Conservation (phyloP, 805 yeast species). For the Nakazawaea wickerhamii region DNA sequence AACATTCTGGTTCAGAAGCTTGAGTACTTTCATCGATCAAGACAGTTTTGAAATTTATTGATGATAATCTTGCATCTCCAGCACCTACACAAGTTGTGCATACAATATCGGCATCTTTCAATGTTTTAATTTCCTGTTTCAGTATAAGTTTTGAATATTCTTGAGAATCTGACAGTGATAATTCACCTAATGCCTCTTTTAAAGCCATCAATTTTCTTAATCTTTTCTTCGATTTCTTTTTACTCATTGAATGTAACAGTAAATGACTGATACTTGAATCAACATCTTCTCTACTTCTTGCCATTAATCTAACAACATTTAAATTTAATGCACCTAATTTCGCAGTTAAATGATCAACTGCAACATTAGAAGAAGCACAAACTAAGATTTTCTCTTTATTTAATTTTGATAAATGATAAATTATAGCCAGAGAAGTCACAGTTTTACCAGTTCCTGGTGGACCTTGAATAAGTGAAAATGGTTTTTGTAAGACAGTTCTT, state of each 20-base stretch:
- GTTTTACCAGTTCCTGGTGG: constrained; percentile 98
- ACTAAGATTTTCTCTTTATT: constrained; percentile 67
- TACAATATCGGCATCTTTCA: constrained; percentile 65
- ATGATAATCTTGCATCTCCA: constrained; percentile 60
- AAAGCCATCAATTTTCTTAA: constrained; percentile 53
- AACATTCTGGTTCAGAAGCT: constrained; percentile 87
- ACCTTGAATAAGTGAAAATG: constrained; percentile 82
- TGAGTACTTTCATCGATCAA: constrained; percentile 92
- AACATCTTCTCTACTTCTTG: constrained; percentile 75
- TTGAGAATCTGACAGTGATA: constrained; percentile 48
- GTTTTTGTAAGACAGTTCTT: constrained; percentile 57
- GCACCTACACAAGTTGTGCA: constrained; percentile 94
- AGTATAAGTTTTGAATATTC: constrained; percentile 36
- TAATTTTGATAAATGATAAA: constrained; percentile 64
- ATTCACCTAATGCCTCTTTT: constrained; percentile 64
- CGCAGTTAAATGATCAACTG: constrained; percentile 84
- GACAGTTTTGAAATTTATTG: constrained; percentile 64
- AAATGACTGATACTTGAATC: constrained; percentile 52
- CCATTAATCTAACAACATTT: constrained; percentile 71
- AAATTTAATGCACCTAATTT: constrained; percentile 68
- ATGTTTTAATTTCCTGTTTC: constrained; percentile 41
- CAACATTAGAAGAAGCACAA: constrained; percentile 94
- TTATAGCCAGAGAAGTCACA: constrained; percentile 84
- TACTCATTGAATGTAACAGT: constrained; percentile 51
- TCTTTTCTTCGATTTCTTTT: constrained; percentile 43